A percentile compares a stretch with the other conserved stretches of the same genome.
Evolutionary conservation across 2,329 filamentous ascomycete species (phyloP).

Genomic region (Paraconiothyrium brasiliense): DNA sequence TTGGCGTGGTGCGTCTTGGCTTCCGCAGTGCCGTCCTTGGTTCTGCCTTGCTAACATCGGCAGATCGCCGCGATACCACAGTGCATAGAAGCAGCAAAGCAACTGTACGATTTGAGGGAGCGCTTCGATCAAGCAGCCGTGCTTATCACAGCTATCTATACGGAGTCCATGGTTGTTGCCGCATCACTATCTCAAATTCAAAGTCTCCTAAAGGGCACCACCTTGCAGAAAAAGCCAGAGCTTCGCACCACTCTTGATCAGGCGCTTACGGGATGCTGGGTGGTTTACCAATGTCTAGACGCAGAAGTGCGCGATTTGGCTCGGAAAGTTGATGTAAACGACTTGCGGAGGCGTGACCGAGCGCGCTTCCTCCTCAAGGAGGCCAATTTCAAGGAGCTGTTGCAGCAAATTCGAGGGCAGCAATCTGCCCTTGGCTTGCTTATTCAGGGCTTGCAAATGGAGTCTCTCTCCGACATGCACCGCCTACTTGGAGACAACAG

Average conservation of each 20-base stretch:
- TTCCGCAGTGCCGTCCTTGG: neutral
- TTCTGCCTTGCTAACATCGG: neutral
- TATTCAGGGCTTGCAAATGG: conserved; percentile 48
- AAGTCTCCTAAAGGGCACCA: conserved; percentile 37
- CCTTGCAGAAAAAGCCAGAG: conserved; percentile 39
- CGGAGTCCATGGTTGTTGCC: conserved; percentile 46
- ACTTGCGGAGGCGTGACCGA: conserved; percentile 34
- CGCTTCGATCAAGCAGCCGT: conserved; percentile 43
- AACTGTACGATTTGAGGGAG: conserved; percentile 40
- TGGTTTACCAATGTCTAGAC: conserved; percentile 45
- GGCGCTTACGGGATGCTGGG: conserved; percentile 44
- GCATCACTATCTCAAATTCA: conserved; percentile 46
- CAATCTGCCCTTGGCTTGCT: conserved; percentile 44
- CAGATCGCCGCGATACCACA: conserved; percentile 36
- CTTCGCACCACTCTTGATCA: conserved; percentile 43
- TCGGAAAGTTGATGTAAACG: conserved; percentile 30
- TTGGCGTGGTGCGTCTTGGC: conserved; percentile 14
- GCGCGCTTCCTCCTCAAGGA: conserved; percentile 45
- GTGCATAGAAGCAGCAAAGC: conserved; percentile 41
- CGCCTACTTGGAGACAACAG: conserved; percentile 42
- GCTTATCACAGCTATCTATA: conserved; percentile 45
- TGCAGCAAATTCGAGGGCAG: conserved; percentile 46
- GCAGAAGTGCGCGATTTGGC: conserved; percentile 41
- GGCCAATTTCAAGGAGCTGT: conserved; percentile 45
- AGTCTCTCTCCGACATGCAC: conserved; percentile 45